phyloP scores from a whole-genome alignment of 352 stramenopile genomes.

The Phytopythium delawarense region DNA sequence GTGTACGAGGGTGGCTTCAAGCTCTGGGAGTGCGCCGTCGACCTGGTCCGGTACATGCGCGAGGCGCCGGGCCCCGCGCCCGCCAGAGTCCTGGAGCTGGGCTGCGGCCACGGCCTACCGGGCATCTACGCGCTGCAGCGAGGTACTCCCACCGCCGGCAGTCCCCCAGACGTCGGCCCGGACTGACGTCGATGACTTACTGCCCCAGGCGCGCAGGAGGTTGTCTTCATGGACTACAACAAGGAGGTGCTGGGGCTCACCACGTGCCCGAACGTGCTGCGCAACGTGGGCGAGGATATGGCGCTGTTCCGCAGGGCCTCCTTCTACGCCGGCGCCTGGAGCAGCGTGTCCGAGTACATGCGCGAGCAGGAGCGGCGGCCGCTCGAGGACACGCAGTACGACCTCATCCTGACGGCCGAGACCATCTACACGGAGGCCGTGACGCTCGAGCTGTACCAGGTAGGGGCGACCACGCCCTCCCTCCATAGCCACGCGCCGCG shows the following conservation, averaged over 20 bases:
- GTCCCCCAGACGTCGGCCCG: not conserved
- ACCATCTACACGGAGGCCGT: constrained; percentile 85
- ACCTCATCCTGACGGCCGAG: constrained; percentile 80
- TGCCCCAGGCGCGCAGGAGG: constrained; percentile 42
- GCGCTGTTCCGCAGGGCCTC: constrained; percentile 30
- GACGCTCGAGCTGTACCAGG: constrained; percentile 49
- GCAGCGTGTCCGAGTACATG: constrained; percentile 55
- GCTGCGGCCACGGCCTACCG: constrained; percentile 74
- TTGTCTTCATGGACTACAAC: constrained; percentile 87
- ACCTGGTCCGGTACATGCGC: constrained; percentile 60
- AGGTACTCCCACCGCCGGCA: constrained; percentile 16
- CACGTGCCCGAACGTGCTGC: constrained; percentile 72
- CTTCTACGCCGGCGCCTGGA: constrained; percentile 81
- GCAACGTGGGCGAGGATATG: constrained; percentile 29
- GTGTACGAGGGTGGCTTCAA: constrained; percentile 89
- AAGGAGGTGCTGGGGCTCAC: constrained; percentile 85
- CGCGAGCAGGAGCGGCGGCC: constrained; percentile 24
- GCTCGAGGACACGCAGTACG: constrained; percentile 41
- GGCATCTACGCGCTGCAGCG: constrained; percentile 70
- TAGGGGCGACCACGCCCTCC: not conserved
- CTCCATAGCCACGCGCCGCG: not conserved
- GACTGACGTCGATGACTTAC: not conserved
- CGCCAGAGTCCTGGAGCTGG: constrained; percentile 58
- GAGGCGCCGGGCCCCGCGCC: constrained; percentile 16
- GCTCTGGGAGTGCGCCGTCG: constrained; percentile 79